Conservation (phyloP, 1,284 basidiomycete genomes). For the Cryptococcus floricola region DNA sequence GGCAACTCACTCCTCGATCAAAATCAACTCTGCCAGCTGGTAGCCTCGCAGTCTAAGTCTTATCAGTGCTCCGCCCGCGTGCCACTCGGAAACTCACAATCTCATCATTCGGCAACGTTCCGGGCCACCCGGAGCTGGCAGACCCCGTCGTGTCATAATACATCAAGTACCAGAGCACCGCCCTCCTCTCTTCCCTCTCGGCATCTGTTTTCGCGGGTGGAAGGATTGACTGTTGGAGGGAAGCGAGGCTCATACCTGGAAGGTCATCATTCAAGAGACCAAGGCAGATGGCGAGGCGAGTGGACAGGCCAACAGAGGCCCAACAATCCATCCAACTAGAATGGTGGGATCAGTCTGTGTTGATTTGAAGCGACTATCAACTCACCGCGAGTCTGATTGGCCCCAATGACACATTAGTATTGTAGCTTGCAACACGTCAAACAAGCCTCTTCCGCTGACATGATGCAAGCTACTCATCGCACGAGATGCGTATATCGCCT, state of each 20-base stretch:
- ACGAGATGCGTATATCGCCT: slow-evolving; percentile 18
- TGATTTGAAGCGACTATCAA: neutral
- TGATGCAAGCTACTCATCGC: slow-evolving; percentile 15
- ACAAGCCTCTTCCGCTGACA: slow-evolving; percentile 15
- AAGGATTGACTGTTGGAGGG: slow-evolving; percentile 17
- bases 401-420: slow-evolving; percentile 21
- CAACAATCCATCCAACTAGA: slow-evolving; percentile 39
- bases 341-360: neutral
- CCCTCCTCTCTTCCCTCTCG: slow-evolving; percentile 37
- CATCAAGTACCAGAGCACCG: slow-evolving; percentile 23
- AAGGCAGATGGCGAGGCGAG: slow-evolving; percentile 26
- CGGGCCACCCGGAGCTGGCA: slow-evolving; percentile 31
- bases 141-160: slow-evolving; percentile 17
- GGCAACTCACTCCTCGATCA: slow-evolving; percentile 14
- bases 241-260: slow-evolving; percentile 1
- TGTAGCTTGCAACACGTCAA: slow-evolving; percentile 33
- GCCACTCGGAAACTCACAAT: slow-evolving; percentile 25
- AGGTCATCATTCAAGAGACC: slow-evolving; percentile 22
- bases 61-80: neutral
- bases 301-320: slow-evolving; percentile 22
- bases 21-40: slow-evolving; percentile 27
- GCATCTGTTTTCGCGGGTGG: slow-evolving; percentile 22
- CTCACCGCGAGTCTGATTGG: slow-evolving; percentile 18
- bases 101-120: slow-evolving; percentile 27
- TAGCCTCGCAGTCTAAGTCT: slow-evolving; percentile 18